Base-by-base conservation (phyloP, 2,329 filamentous ascomycete genomes). In the Verticillium longisporum region DNA sequence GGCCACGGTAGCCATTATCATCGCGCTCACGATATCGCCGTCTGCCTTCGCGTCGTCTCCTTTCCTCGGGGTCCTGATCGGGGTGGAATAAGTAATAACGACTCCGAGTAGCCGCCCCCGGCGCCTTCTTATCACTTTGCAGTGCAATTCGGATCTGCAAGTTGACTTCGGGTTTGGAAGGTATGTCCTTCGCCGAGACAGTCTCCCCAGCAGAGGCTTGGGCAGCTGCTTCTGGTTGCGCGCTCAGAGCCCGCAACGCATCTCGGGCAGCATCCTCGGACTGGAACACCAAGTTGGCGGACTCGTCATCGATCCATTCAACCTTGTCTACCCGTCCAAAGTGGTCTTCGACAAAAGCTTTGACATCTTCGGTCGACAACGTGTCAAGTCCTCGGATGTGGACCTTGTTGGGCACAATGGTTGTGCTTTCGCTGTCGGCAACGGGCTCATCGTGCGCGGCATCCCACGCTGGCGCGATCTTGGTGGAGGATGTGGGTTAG, bases 301-400 rank as follows among this genome's bases (percentile, higher is more conserved):
- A 94, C 6, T 86, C 88, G 74, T 99, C 95, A 72, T 98, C 91
- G 66, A 99, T 92, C 95, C 95, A 99, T 76, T 98, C 92, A 65
- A 97, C 80, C 63, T 84, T 82, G 61, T 83, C 78, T 61, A 87
- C 79, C 14, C 74, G 72, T 38, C 80, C 77, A 69, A 84, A 92
- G 72, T 95, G 84, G 64, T 90, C 82, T 56, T 80, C 75, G 9
- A 91, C 85, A 68, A 92, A 97, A 62, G 83, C 80, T 67, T 89
- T 88, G 68, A 98, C 88, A 65, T 97, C 87, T 60, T 86, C 83
- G 33, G 92, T 92, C 36, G 89, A 91, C 71, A 98, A 79, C 54
- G 88, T 86, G 70, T 96, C 89, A 3, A 98, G 82, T 21, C 94
- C 94, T 62, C 87, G 86, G 59, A 99, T 78, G 74, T 97, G 88